phyloP scores from a whole-genome alignment of 768 basidiomycete genomes.

The Mycena indigotica region DNA sequence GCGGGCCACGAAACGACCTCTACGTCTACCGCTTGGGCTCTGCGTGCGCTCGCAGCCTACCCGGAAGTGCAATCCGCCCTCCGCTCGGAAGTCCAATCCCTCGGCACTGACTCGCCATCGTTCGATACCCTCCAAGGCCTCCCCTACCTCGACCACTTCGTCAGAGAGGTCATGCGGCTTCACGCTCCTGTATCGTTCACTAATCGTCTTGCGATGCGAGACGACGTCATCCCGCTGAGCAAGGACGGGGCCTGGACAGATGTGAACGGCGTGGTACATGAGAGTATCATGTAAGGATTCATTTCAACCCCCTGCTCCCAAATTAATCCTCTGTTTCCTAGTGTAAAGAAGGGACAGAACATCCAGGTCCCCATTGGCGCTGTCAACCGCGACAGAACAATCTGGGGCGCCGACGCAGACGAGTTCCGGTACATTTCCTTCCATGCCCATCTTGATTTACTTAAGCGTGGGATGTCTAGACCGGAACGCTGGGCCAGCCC shows the following conservation, averaged over 20 bases:
- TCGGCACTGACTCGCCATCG: neutral
- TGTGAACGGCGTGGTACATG: slow-evolving; percentile 16
- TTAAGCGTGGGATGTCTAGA: neutral
- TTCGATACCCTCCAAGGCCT: slow-evolving; percentile 40
- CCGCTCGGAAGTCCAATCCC: neutral
- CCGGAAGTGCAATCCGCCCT: neutral
- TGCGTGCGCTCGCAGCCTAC: neutral
- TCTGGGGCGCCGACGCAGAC: slow-evolving; percentile 48
- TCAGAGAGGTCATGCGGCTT: slow-evolving; percentile 44
- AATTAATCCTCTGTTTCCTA: slow-evolving; percentile 7
- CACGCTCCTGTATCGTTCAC: slow-evolving; percentile 37
- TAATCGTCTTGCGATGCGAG: slow-evolving; percentile 29
- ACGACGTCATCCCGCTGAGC: slow-evolving; percentile 48
- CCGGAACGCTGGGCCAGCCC: neutral
- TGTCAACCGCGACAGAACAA: slow-evolving; percentile 19
- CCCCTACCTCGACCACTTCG: slow-evolving; percentile 49
- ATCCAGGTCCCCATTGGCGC: slow-evolving; percentile 34
- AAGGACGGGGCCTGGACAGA: slow-evolving; percentile 27
- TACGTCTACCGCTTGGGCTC: neutral
- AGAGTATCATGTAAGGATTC: neutral
- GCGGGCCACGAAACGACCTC: slow-evolving; percentile 3
- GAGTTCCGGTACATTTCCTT: slow-evolving; percentile 39
- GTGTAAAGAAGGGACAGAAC: slow-evolving; percentile 28
- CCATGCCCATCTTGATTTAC: neutral
- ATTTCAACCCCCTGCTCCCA: too few relatives aligned